Evolutionary conservation across 192 early-diverging fungal species (phyloP).

Genomic region (Rhizophagus prolifer): DNA sequence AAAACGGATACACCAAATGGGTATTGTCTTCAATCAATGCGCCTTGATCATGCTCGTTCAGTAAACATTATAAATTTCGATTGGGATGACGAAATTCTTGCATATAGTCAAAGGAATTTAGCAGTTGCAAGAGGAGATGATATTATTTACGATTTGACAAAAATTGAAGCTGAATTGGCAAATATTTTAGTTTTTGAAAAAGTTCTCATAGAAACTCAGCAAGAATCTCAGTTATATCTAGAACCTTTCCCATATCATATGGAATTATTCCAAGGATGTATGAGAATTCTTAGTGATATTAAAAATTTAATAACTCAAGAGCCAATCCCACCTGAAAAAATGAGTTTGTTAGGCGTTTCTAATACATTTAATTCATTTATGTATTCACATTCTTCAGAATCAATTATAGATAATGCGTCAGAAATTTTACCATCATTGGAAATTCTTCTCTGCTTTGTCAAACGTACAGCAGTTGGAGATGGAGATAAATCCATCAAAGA

Average conservation of each 20-base stretch:
- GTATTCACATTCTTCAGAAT: neutral
- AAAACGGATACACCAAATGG: neutral
- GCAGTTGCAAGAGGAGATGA: constrained; percentile 2
- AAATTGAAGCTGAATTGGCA: constrained; percentile 26
- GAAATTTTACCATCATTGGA: constrained; percentile 25
- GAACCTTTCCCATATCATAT: constrained; percentile 29
- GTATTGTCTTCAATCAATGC: constrained; percentile 19
- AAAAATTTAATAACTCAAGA: constrained; percentile 25
- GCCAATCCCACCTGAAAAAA: constrained; percentile 19
- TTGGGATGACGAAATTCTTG: constrained; percentile 21
- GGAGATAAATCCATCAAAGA: constrained; percentile 23
- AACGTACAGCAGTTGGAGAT: constrained; percentile 10
- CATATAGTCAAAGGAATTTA: constrained; percentile 24
- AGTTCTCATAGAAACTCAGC: constrained; percentile 16
- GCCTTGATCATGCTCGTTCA: neutral
- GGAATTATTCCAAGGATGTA: constrained; percentile 28
- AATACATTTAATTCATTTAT: neutral
- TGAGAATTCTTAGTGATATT: constrained; percentile 25
- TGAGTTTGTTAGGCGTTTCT: neutral
- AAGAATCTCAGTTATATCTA: constrained; percentile 3
- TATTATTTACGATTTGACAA: constrained; percentile 18
- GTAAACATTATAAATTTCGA: constrained; percentile 20
- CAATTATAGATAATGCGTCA: constrained; percentile 5
- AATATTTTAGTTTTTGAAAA: constrained; percentile 26
- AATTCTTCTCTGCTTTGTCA: constrained; percentile 32